A percentile compares a stretch with the other conserved stretches of the same genome.
These are phyloP conservation scores for Exophiala aquamarina DNA, from an alignment of 2,329 filamentous ascomycete genomes.

Conservation along the genomic window DNA sequence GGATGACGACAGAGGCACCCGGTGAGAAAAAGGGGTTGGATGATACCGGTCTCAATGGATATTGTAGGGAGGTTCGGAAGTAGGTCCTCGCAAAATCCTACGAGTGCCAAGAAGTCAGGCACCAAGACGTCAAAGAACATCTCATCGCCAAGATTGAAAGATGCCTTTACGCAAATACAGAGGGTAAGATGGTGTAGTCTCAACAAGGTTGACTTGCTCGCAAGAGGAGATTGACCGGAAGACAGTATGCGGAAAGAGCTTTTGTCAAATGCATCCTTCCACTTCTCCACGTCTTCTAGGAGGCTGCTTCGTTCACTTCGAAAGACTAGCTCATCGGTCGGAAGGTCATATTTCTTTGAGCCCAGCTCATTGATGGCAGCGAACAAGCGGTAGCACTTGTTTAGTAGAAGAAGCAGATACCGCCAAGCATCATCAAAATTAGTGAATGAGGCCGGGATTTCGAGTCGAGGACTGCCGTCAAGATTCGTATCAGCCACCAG, in stretches of 20 bases:
- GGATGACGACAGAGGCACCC: conserved; percentile 7
- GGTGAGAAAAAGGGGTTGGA: conserved; percentile 1
- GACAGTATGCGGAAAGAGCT: neutral
- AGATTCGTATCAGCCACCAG: neutral
- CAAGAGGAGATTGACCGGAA: neutral
- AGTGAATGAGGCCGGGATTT: neutral
- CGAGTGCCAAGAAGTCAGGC: neutral
- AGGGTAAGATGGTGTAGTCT: conserved; percentile 6
- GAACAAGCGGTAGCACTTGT: conserved; percentile 3
- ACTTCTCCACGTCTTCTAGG: neutral
- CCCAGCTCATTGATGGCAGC: neutral
- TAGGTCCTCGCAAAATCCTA: neutral
- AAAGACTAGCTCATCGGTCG: neutral
- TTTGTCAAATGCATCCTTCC: neutral
- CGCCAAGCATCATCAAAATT: conserved; percentile 11
- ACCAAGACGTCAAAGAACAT: neutral
- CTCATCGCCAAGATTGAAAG: conserved; percentile 6
- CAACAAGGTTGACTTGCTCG: neutral
- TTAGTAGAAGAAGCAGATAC: conserved; percentile 2
- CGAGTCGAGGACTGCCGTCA: neutral
- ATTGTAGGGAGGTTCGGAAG: neutral
- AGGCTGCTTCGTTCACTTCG: neutral
- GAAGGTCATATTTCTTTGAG: neutral
- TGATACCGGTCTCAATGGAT: neutral
- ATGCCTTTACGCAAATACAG: neutral